phyloP scores from a whole-genome alignment of 371 early-diverging fungal genomes.

The Coemansia sp. region DNA sequence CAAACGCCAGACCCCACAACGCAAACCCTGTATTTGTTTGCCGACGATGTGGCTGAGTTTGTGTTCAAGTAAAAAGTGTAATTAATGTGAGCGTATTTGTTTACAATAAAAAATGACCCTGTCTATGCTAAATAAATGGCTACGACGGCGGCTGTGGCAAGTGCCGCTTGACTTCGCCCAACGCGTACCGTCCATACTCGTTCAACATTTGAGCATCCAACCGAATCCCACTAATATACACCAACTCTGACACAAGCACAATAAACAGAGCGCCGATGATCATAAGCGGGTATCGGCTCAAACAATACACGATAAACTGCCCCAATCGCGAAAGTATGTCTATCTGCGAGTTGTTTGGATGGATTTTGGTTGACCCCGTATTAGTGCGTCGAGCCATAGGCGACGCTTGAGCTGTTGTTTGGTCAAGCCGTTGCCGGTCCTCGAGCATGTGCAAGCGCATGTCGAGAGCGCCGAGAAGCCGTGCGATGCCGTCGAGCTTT shows the following conservation, averaged over 20 bases:
- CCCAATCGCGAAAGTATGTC: constrained; percentile 31
- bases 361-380: constrained; percentile 36
- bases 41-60: constrained; percentile 23
- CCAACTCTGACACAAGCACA: constrained; percentile 35
- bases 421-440: constrained; percentile 25
- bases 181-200: constrained; percentile 19
- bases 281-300: constrained; percentile 37
- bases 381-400: constrained; percentile 14
- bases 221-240: constrained; percentile 32
- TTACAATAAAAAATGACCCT: too few relatives aligned
- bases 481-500: constrained; percentile 36
- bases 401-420: background rate
- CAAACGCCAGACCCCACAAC: constrained; percentile 7
- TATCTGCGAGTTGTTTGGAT: constrained; percentile 5
- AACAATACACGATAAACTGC: constrained; percentile 18
- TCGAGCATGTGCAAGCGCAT: constrained; percentile 49
- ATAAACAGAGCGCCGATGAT: constrained; percentile 36
- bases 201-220: constrained; percentile 19
- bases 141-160: constrained; percentile 22
- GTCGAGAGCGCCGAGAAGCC: constrained; percentile 41
- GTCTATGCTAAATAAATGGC: background rate
- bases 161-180: constrained; percentile 24
- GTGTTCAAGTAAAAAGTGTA: background rate
- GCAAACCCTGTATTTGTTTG: background rate
- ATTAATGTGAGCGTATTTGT: too few relatives aligned